Base-by-base conservation (phyloP, 192 early-diverging fungal species). In the Backusella circina region DNA sequence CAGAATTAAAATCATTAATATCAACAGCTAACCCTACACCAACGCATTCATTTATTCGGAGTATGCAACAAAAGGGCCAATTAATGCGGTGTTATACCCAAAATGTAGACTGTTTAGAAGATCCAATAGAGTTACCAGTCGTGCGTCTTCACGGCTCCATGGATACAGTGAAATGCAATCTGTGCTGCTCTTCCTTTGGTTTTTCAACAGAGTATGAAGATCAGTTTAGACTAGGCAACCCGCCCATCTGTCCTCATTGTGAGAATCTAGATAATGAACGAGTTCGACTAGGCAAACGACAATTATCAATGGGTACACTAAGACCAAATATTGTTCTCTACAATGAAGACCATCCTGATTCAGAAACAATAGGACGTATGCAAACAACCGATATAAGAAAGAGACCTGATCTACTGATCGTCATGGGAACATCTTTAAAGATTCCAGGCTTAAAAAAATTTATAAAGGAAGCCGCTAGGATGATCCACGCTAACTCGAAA, bases 41-140 rank as follows among this genome's bases (percentile, higher is more conserved):
- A 1, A 95, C 97, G 6, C 98, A 99, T 80, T 72, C 82, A 36
- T 98, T 98, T 77, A 89, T 99, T 75, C 91, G 91, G 66, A 78
- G 85, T 54, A 79, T 99, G 2, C 87, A 92, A 23, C 89, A 93
- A 26, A 79, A 82, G 8, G 91, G 92, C 18, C 92, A 94, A 81
- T 87, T 99, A 9, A 73, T 96, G 28, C 84, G 98, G 6, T 96
- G 94, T 80, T 99, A 99, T 70, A 98, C 98, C 15, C 97, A 97
- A 84, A 99, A 99, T 82, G 98, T 98, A 73, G 98, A 99, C 75
- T 91, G 93, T 75, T 84, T 99, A 13, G 97, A 99, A 78, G 88
- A 89, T 64, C 86, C 88, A 16, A 84, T 94, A 3, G 90, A 91
- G 16, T 72, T 95, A 73, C 85, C 89, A 37, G 93, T 97, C 0